Evolutionary conservation across 2,329 filamentous ascomycete genomes (phyloP).

Genomic region (Colletotrichum chrysophilum): DNA sequence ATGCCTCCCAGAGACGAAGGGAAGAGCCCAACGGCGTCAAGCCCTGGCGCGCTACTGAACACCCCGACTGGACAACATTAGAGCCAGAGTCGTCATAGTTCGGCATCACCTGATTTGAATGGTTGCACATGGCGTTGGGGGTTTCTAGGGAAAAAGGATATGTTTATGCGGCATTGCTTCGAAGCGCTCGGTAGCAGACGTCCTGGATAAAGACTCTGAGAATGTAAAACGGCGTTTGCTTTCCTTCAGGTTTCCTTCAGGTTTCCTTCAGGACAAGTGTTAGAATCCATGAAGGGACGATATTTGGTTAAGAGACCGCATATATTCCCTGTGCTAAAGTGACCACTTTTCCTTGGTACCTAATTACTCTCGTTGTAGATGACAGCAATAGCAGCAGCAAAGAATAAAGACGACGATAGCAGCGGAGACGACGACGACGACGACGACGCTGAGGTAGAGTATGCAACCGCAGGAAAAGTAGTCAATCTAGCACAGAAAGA

Average conservation of each 20-base stretch:
- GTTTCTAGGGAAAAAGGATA: not conserved
- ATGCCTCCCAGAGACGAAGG: slow-evolving; percentile 57
- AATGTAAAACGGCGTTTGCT: not conserved
- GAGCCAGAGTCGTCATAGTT: not conserved
- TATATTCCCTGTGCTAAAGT: not conserved
- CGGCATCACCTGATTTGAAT: too few species aligned
- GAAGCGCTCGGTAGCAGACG: not conserved
- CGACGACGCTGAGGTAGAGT: too few species aligned
- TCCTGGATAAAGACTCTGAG: not conserved
- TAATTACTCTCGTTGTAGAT: too few species aligned
- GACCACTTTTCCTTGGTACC: not conserved
- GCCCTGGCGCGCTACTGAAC: slow-evolving; percentile 62
- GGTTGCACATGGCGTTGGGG: not conserved
- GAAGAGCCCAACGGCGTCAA: slow-evolving; percentile 62
- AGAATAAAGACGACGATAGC: too few species aligned
- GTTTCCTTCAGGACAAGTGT: not conserved
- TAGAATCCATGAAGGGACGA: not conserved
- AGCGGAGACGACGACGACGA: too few species aligned
- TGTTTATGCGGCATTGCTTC: not conserved
- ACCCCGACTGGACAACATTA: slow-evolving; percentile 57
- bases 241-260: not conserved
- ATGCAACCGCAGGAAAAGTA: too few species aligned
- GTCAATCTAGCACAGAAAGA: not conserved
- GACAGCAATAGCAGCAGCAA: too few species aligned
- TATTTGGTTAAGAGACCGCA: not conserved